Conservation (phyloP, 306 rosid genomes). For the Cyclanthera cordifolia region DNA sequence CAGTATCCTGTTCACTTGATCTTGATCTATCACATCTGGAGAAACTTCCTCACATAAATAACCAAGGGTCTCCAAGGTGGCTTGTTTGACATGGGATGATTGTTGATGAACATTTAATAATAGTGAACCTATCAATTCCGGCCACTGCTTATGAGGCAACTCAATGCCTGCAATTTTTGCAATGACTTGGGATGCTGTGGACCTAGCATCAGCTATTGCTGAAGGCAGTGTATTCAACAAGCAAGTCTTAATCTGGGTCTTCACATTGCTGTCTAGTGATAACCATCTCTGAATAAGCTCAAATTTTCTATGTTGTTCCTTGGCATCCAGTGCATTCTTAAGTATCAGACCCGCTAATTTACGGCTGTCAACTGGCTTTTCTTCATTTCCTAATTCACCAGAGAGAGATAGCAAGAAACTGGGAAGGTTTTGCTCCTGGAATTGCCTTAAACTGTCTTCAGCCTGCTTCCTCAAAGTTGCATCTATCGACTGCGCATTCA, state of each 20-base stretch:
- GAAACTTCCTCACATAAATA: constrained; percentile 86
- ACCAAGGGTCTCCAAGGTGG: constrained; percentile 84
- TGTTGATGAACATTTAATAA: constrained; percentile 65
- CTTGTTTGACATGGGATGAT: constrained; percentile 68
- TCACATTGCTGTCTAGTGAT: constrained; percentile 47
- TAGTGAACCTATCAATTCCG: constrained; percentile 71
- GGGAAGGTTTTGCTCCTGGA: constrained; percentile 88
- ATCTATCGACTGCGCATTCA: constrained; percentile 80
- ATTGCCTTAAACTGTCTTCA: constrained; percentile 69
- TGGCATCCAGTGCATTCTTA: constrained; percentile 83
- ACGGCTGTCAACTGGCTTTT: constrained; percentile 80
- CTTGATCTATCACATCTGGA: constrained; percentile 68
- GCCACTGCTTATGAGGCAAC: constrained; percentile 84
- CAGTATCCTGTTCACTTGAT: constrained; percentile 74
- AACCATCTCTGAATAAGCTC: constrained; percentile 80
- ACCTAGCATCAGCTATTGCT: constrained; percentile 51
- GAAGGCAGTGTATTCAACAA: constrained; percentile 66
- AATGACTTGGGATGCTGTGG: constrained; percentile 79
- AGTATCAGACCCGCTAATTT: constrained; percentile 79
- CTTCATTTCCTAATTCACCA: constrained; percentile 66
- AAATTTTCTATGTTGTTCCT: constrained; percentile 66
- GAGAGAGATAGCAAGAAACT: constrained; percentile 69
- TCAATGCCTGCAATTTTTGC: constrained; percentile 86
- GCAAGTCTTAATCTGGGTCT: constrained; percentile 57
- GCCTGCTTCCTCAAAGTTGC: constrained; percentile 65